phyloP scores from a whole-genome alignment of 108 stramenopile species.

The Asterionellopsis glacialis region DNA sequence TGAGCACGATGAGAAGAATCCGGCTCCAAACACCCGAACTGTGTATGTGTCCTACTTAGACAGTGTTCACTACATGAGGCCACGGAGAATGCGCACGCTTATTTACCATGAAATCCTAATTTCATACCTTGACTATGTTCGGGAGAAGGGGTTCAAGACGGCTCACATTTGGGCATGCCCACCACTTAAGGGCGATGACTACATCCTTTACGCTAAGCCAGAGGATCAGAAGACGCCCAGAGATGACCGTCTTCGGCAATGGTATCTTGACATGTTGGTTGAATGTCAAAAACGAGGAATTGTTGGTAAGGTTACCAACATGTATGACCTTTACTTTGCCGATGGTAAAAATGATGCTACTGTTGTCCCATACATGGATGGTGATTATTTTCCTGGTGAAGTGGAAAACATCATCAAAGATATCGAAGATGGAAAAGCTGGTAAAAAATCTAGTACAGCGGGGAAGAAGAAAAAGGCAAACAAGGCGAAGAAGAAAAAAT shows the following conservation, averaged over 20 bases:
- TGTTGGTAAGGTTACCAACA: conserved; percentile 85
- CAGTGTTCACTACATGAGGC: conserved; percentile 92
- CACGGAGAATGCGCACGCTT: conserved; percentile 85
- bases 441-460: conserved; percentile 44
- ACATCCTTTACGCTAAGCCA: conserved; percentile 98
- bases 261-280: conserved; percentile 97
- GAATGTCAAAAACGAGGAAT: conserved; percentile 85
- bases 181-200: conserved; percentile 97
- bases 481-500: conserved; percentile 64
- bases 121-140: conserved; percentile 91
- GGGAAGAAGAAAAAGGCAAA: conserved; percentile 69
- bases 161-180: conserved; percentile 99
- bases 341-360: conserved; percentile 78
- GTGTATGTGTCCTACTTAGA: conserved; percentile 92
- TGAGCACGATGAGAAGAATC: conserved; percentile 86
- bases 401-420: conserved; percentile 97
- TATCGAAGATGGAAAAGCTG: conserved; percentile 77
- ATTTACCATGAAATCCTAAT: conserved; percentile 94
- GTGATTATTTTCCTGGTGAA: conserved; percentile 98
- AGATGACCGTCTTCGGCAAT: conserved; percentile 88
- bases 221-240: conserved; percentile 96
- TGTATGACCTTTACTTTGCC: conserved; percentile 93
- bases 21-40: conserved; percentile 76
- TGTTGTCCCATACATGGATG: conserved; percentile 96
- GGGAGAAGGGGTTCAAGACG: conserved; percentile 82